Evolutionary conservation across 768 basidiomycete species (phyloP), one percentile per base, ranked within the genome.

Genomic region (Ramaria sp.): DNA sequence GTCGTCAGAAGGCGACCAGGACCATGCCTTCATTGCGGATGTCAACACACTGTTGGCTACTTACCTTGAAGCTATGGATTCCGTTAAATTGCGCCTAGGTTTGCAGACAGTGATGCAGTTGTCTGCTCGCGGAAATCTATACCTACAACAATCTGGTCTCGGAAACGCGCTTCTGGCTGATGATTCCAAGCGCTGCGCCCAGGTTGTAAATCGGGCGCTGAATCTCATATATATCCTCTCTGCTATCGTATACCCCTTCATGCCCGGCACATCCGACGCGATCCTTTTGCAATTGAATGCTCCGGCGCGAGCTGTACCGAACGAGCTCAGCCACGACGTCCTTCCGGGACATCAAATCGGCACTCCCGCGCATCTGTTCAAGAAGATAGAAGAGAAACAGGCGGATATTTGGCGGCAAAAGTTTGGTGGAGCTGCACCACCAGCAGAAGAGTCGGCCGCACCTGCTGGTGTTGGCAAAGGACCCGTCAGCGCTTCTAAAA

Each of bases 211-310:
- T 49, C 84, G 92, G 53, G 88, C 93, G 27, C 70, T 92, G 69
- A 97, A 97, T 73, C 74, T 99, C 62, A 95, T 98, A 68, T 98
- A 96, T 68, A 72, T 84, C 38, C 77, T 99, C 57, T 87, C 91
- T 12, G 85, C 83, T 30, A 75, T 96, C 63, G 71, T 91, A 61
- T 86, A 93, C 67, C 95, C 96, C 0, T 99, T 91, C 83, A 97
- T 99, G 93, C 96, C 96, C 41, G 78, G 84, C 12, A 95, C 90
- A 0, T 83, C 87, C 37, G 81, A 80, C 24, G 75, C 83, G 2
- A 93, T 99, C 62, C 76, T 95, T 54, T 65, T 68, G 19, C 96
- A 99, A 65, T 79, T 98, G 61, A 91, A 96, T 65, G 93, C 92
- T 0, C 92, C 92, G 1, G 78, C 86, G 4, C 84, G 95, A 33